Conservation (phyloP, 192 early-diverging fungal species). For the Entomortierella lignicola region DNA sequence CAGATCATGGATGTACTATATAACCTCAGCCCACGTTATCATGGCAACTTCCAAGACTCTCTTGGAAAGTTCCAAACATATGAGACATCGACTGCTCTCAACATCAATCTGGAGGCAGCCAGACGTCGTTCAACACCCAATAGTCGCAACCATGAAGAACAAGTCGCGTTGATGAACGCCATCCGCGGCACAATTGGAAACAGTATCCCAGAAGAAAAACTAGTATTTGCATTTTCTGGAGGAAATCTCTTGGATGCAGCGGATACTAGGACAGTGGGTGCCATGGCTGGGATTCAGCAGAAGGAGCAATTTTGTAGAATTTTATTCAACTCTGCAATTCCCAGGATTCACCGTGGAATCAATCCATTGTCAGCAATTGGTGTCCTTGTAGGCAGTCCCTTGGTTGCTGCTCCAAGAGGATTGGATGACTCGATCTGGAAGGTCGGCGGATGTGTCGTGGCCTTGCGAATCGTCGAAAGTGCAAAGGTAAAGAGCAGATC, state of each 20-base stretch:
- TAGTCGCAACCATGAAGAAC: conserved; percentile 57
- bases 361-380: conserved; percentile 54
- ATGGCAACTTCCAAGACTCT: conserved; percentile 72
- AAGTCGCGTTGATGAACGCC: conserved; percentile 63
- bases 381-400: conserved; percentile 62
- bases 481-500: conserved; percentile 71
- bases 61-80: conserved; percentile 74
- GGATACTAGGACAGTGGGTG: conserved; percentile 50
- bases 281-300: conserved; percentile 33
- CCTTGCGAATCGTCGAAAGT: conserved; percentile 68
- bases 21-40: conserved; percentile 74
- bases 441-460: conserved; percentile 74
- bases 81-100: conserved; percentile 68
- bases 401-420: conserved; percentile 67
- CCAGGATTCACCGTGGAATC: conserved; percentile 64
- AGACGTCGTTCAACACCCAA: conserved; percentile 50
- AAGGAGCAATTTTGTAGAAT: conserved; percentile 50
- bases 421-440: conserved; percentile 79
- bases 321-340: conserved; percentile 66
- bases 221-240: conserved; percentile 70
- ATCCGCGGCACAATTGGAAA: conserved; percentile 63
- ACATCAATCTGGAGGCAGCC: conserved; percentile 59
- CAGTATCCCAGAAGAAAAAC: conserved; percentile 69
- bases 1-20: conserved; percentile 70
- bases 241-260: conserved; percentile 59